These are phyloP conservation scores for Cenchrus americanus DNA, from an alignment of 176 grass and related monocot genomes.

Conservation along the genomic window DNA sequence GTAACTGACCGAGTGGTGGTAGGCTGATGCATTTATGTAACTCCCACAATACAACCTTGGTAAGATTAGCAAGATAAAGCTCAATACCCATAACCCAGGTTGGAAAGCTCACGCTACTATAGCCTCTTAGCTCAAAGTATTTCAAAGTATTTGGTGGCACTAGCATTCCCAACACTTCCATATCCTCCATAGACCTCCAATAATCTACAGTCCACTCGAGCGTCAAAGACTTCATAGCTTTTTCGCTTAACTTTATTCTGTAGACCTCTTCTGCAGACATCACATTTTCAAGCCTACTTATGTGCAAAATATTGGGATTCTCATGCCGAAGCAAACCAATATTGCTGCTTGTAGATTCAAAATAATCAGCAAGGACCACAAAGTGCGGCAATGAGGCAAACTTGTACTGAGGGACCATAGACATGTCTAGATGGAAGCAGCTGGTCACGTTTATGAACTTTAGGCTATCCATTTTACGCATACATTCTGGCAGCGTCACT, in stretches of 20 bases:
- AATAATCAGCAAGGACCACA: background rate
- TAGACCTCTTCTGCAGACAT: background rate
- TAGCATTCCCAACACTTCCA: background rate
- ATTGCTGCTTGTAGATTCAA: background rate
- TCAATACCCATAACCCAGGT: background rate
- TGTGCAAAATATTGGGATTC: background rate
- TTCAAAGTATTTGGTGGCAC: background rate
- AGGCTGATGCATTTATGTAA: background rate
- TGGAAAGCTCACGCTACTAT: background rate
- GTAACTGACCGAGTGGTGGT: background rate
- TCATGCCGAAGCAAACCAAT: background rate
- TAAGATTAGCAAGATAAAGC: background rate
- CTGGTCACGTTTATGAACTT: background rate
- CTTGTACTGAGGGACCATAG: background rate
- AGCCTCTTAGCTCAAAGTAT: background rate
- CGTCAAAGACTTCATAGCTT: background rate
- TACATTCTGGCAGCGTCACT: background rate
- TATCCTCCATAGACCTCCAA: background rate
- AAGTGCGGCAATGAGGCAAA: background rate
- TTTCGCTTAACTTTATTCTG: background rate
- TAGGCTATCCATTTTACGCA: background rate
- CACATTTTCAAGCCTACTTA: background rate
- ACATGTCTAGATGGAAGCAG: background rate
- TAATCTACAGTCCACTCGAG: background rate
- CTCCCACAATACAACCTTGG: background rate